phyloP scores from a whole-genome alignment of 2,329 filamentous ascomycete genomes.

The Coniochaeta pulveracea region DNA sequence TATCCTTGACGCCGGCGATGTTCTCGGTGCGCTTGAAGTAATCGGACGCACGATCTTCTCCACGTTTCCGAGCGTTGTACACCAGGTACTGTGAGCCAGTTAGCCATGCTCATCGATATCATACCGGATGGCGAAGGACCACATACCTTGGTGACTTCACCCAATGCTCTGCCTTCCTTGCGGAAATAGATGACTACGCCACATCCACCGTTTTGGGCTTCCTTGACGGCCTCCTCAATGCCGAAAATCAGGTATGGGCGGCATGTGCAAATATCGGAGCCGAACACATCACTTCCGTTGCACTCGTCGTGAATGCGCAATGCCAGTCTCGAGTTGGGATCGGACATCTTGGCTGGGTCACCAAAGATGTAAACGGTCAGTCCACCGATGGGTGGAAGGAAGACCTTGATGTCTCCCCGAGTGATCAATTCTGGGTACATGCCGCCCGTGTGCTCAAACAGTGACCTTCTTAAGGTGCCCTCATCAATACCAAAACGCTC shows the following conservation, averaged over 20 bases:
- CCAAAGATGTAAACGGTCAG: constrained; percentile 96
- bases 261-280: constrained; percentile 96
- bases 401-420: constrained; percentile 85
- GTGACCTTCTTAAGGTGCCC: constrained; percentile 67
- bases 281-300: constrained; percentile 95
- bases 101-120: not conserved
- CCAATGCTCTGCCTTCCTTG: constrained; percentile 88
- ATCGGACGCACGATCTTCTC: constrained; percentile 70
- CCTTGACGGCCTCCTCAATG: constrained; percentile 93
- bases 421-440: constrained; percentile 97
- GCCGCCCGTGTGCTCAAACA: constrained; percentile 93
- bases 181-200: constrained; percentile 98
- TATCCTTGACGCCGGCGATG: constrained; percentile 90
- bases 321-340: constrained; percentile 69
- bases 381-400: constrained; percentile 89
- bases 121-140: constrained; percentile 6
- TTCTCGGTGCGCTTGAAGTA: constrained; percentile 98
- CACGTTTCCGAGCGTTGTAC: constrained; percentile 73
- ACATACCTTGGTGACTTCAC: constrained; percentile 87
- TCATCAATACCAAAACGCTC: constrained; percentile 94
- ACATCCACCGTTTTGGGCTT: constrained; percentile 86
- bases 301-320: constrained; percentile 76
- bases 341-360: constrained; percentile 85
- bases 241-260: constrained; percentile 93
- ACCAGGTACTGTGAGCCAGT: constrained; percentile 41